phyloP scores from a whole-genome alignment of 225 moss, liverwort and hornwort species.

The Anthoceros angustus region DNA sequence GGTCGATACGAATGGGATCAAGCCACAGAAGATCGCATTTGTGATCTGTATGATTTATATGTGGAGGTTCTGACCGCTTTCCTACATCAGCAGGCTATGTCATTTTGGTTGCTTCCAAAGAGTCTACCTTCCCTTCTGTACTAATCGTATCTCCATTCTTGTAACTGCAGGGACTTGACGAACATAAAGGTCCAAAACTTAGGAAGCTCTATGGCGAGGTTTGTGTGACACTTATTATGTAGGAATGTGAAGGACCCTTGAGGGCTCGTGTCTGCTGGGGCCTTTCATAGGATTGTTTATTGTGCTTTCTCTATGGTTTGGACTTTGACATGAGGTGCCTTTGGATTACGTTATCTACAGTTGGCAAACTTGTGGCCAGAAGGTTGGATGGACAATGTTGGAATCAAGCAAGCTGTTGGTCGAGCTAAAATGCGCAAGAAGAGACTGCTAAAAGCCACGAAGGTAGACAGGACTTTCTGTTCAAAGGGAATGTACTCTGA shows the following conservation, averaged over 20 bases:
- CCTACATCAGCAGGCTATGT: too few species aligned
- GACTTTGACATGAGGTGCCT: background rate
- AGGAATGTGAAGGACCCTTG: too few species aligned
- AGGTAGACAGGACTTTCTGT: constrained; percentile 24
- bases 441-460: constrained; percentile 58
- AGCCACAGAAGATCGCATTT: constrained; percentile 85
- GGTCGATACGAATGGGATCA: constrained; percentile 93
- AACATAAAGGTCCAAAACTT: constrained; percentile 96
- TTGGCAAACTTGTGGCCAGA: constrained; percentile 94
- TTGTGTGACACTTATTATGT: constrained; percentile 2
- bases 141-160: background rate
- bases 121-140: background rate
- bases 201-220: constrained; percentile 96
- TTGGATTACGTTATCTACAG: constrained; percentile 21
- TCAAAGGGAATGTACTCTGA: background rate
- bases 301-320: background rate
- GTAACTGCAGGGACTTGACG: constrained; percentile 81
- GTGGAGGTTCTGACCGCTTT: constrained; percentile 48
- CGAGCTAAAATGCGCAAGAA: constrained; percentile 78
- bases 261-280: background rate
- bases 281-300: background rate
- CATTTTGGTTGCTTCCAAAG: background rate
- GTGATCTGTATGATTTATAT: constrained; percentile 93
- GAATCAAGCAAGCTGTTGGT: constrained; percentile 71
- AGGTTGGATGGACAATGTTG: constrained; percentile 97